Evolutionary conservation across 768 basidiomycete species (phyloP).

Genomic region (Lactarius quietus): DNA sequence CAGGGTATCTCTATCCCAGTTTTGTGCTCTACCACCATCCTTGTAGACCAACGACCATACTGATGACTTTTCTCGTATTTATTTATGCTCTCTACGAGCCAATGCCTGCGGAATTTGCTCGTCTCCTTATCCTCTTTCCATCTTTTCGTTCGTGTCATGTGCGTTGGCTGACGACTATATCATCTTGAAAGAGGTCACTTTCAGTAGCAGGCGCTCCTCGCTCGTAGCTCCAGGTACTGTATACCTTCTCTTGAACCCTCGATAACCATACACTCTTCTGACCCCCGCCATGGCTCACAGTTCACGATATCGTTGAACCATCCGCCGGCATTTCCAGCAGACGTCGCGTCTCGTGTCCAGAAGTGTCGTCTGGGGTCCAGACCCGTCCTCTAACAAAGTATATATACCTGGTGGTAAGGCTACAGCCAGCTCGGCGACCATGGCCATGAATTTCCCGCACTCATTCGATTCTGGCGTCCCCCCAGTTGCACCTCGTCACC

Average conservation of each 20-base stretch:
- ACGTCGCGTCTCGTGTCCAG: conserved; percentile 15
- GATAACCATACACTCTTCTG: not conserved
- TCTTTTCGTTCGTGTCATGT: conserved; percentile 2
- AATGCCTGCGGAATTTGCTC: conserved; percentile 9
- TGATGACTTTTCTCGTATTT: conserved; percentile 2
- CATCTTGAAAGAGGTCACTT: conserved; percentile 8
- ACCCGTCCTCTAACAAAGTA: not conserved
- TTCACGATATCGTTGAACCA: not conserved
- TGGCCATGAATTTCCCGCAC: conserved; percentile 5
- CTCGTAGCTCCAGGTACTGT: conserved; percentile 13
- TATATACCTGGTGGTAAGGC: conserved; percentile 14
- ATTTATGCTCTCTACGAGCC: conserved; percentile 7
- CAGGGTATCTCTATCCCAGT: too few relatives aligned
- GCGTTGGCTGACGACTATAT: not conserved
- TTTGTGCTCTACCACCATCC: too few relatives aligned
- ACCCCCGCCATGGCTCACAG: not conserved
- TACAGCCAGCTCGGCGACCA: not conserved
- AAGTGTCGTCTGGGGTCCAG: conserved; percentile 9
- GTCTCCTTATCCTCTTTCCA: not conserved
- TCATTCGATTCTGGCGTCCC: not conserved
- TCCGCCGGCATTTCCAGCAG: not conserved
- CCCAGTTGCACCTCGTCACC: conserved; percentile 1
- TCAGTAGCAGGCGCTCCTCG: not conserved
- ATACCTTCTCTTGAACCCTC: not conserved
- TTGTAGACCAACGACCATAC: not conserved